Evolutionary conservation across 2,329 filamentous ascomycete genomes (phyloP), one percentile per base, ranked within the genome.

Genomic region (Knoxdaviesia proteae): DNA sequence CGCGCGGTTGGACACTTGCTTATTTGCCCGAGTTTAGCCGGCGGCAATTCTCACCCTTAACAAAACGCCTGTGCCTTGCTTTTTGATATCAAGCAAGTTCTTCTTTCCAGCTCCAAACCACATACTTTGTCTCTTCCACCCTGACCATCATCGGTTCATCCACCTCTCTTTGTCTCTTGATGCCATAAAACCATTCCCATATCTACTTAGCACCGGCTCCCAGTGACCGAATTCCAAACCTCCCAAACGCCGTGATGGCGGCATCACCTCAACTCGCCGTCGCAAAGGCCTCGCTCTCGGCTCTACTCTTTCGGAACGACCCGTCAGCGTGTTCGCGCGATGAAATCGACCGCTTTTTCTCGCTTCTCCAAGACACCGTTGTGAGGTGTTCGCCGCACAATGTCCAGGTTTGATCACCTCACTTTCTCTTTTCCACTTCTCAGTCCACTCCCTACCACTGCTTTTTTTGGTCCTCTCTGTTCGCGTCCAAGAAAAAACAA

Each of bases 371-470:
- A 57, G 62, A 68, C 55, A 70, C 71, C 52, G 62, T 83, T 55
- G 61, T 68, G 61, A 71, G 75, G 64, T 88, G 83, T 71, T 82
- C 81, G 54, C 70, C 76, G 55, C 62, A 67, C 66, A 86, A 88
- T 66, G 79, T 90, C 68, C 83, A 90, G 83, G 83, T 90, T 83
- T 84, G 79, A 67, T 56, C 59, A 47, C 32, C 58, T 60, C 52
- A 56, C 51, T 56, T 54, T 47, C 48, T 46, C 43, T 42, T 40
- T 47, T 44, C 44, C 47, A 43, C 42, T 34, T 33, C 34, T 42
- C 40, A 32, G 41, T 43, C 42, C 38, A 32, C 39, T 32, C 44
- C 35, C 20, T 38, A 30, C n/a, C 31, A 39, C 42, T 43, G 46
- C 42, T 45, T 41, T 48, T 47, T 46, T 47, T 47, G 40, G 46